Conservation (phyloP, 257 asterid species). For the Solanum arcanum region DNA sequence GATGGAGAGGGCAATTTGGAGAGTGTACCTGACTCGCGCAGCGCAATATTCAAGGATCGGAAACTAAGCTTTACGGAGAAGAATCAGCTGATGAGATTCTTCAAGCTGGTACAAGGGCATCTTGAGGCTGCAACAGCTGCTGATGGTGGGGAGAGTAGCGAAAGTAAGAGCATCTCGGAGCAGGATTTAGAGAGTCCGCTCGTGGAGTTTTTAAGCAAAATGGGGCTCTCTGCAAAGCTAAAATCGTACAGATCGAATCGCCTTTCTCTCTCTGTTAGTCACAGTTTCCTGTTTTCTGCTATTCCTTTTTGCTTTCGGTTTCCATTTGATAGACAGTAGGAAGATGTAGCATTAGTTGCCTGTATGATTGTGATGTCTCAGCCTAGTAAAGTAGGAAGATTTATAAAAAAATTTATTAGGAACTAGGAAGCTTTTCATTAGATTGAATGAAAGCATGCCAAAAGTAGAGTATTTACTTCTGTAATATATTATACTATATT, state of each 20-base stretch:
- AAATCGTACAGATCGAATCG: slow-evolving; percentile 58
- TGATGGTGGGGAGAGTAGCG: slow-evolving; percentile 10
- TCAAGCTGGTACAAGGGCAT: slow-evolving; percentile 73
- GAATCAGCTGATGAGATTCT: slow-evolving; percentile 79
- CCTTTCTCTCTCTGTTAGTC: slow-evolving; percentile 2
- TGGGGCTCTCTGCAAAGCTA: slow-evolving; percentile 64
- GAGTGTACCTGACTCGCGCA: slow-evolving; percentile 70
- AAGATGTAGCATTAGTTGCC: background rate
- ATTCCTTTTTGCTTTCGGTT: background rate
- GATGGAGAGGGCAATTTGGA: slow-evolving; percentile 39
- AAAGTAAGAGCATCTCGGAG: slow-evolving; percentile 25
- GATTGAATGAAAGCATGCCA: background rate
- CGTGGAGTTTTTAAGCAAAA: slow-evolving; percentile 48
- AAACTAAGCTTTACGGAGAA: slow-evolving; percentile 54
- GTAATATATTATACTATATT: background rate
- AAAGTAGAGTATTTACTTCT: background rate
- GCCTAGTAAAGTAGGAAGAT: background rate
- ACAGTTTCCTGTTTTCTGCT: background rate
- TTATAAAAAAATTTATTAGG: background rate
- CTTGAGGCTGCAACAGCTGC: slow-evolving; percentile 3
- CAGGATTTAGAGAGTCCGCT: slow-evolving; percentile 81
- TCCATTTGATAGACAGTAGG: background rate
- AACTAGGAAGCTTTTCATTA: background rate
- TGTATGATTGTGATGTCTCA: background rate
- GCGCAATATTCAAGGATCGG: slow-evolving; percentile 67